Evolutionary conservation across 345 rosid genomes (phyloP), one percentile per base, ranked within the genome.

Genomic region (Syzygium grande): DNA sequence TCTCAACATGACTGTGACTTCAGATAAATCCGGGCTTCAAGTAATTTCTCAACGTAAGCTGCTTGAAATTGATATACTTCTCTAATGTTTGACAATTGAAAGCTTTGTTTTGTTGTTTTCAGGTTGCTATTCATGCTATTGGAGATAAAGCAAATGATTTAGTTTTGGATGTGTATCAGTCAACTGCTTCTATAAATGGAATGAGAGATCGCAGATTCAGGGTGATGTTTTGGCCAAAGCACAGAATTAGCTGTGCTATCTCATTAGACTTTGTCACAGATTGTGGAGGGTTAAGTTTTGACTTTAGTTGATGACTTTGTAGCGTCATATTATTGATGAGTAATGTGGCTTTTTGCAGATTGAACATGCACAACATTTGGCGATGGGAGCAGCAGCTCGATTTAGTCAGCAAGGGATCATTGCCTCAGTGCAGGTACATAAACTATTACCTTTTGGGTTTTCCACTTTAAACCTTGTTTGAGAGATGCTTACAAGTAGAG

Each of bases 41-140:
- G 99, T 97, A 78, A 79, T 56, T 88, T 85, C 78, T 68, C 84
- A 77, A 56, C 54, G 8, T 19, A 38, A 38, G 25, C 83, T 73
- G 5, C 83, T 73, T 73, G 83, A 73, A 73, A 73, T 34, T 73
- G 49, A 73, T 73, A 73, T 38, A 38, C 2, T 73, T 38, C 83
- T 73, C 49, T 10, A 22, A 38, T 19, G 4, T 73, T 73, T 73
- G 49, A 38, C 83, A 38, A 73, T 38, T 73, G 49, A 38, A 38
- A 73, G 49, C 7, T 38, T 38, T 38, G 25, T 38, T 73, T 73
- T 49, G 34, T 65, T 25, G 43, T 43, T 63, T 90, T 84, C 92
- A 97, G 99, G 98, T 96, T 88, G 95, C 99, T 63, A 91, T 97
- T 89, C 99, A 97, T 93, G 98, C 99, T 87, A 95, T 95, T 87